These are phyloP conservation scores for Maudiozyma humilis DNA, from an alignment of 1,139 yeast species.

Conservation along the genomic window DNA sequence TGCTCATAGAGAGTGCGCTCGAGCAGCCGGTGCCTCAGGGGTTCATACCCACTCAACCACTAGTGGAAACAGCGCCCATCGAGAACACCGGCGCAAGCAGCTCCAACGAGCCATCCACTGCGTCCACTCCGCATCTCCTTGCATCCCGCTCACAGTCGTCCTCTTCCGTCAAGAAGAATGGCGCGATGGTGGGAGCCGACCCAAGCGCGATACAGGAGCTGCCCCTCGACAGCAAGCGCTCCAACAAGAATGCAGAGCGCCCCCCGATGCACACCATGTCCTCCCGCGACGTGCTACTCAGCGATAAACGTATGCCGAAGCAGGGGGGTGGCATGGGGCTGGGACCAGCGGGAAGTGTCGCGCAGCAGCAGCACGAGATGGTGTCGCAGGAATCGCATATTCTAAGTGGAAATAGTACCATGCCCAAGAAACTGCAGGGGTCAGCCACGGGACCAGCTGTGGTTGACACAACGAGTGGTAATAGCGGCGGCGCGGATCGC, in stretches of 20 bases:
- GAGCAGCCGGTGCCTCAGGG: no score
- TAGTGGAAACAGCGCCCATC: background rate
- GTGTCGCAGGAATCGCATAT: background rate
- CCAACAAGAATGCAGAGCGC: conserved; percentile 17
- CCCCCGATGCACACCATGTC: conserved; percentile 17
- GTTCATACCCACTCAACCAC: no score
- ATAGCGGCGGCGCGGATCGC: background rate
- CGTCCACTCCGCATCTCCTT: background rate
- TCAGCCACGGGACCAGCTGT: background rate
- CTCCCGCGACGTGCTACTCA: conserved; percentile 19
- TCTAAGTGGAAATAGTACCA: background rate
- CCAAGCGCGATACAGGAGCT: background rate
- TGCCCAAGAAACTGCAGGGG: background rate
- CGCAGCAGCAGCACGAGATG: background rate
- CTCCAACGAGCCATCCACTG: background rate
- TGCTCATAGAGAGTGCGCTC: conserved; percentile 15
- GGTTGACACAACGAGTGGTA: background rate
- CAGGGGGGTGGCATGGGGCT: background rate
- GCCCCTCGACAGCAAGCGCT: conserved; percentile 8
- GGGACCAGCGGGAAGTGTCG: background rate
- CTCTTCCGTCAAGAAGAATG: background rate
- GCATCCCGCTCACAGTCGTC: conserved; percentile 4
- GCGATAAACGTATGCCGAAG: conserved; percentile 2
- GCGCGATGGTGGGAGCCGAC: background rate
- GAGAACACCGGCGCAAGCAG: background rate